A percentile compares a stretch with the other conserved stretches of the same genome.
These are phyloP conservation scores for Saccharomyces hybrid DNA, from an alignment of 1,139 yeast species.

Conservation along the genomic window DNA sequence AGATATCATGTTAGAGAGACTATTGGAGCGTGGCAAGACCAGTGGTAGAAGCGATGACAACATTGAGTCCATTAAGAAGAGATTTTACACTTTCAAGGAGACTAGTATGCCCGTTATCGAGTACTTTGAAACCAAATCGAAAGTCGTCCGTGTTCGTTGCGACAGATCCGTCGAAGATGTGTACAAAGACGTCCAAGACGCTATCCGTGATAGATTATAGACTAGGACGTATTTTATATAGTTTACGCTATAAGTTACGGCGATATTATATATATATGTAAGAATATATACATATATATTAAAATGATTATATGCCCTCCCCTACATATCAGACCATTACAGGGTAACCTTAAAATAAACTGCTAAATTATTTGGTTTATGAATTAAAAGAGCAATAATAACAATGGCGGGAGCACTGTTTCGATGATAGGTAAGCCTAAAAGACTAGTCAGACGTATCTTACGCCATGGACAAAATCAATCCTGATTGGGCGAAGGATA, in stretches of 20 bases:
- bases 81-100: conserved; percentile 78
- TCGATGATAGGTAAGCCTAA: neutral
- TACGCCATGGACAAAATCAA: conserved; percentile 27
- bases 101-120: conserved; percentile 95
- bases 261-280: conserved; percentile 2
- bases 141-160: conserved; percentile 74
- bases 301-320: neutral
- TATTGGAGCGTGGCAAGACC: conserved; percentile 87
- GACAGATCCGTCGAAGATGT: conserved; percentile 76
- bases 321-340: neutral
- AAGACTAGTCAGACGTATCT: neutral
- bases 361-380: neutral
- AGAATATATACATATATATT: neutral
- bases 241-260: neutral
- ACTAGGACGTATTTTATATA: neutral
- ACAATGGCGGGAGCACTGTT: neutral
- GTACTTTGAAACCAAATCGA: conserved; percentile 64
- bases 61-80: conserved; percentile 78
- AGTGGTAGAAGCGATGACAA: conserved; percentile 94
- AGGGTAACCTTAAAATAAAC: neutral
- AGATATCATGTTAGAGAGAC: conserved; percentile 72
- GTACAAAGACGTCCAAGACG: conserved; percentile 59
- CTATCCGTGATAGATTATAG: conserved; percentile 39
- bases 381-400: neutral
- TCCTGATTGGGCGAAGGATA: conserved; percentile 59